Percentiles rank a stretch among this genome's conserved stretches.
phyloP scores from a whole-genome alignment of 2,329 filamentous ascomycete genomes.

The Rhynchosporium secalis region DNA sequence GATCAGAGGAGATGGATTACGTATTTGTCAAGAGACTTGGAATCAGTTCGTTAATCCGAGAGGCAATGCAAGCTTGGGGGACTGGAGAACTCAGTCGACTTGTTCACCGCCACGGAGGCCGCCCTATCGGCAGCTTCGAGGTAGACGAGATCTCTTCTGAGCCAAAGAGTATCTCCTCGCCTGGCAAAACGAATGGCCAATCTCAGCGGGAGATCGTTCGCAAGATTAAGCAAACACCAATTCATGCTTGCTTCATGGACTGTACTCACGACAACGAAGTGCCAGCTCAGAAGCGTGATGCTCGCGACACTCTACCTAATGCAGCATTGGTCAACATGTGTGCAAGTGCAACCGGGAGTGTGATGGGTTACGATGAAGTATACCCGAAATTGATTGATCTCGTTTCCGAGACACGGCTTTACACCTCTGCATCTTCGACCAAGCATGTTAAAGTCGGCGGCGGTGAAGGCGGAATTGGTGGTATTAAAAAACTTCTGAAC shows the following conservation, averaged over 20 bases:
- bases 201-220: constrained; percentile 57
- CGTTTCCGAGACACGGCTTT: constrained; percentile 82
- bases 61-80: constrained; percentile 98
- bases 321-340: constrained; percentile 96
- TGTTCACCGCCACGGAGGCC: constrained; percentile 89
- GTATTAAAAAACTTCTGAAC: constrained; percentile 89
- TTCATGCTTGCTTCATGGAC: constrained; percentile 97
- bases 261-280: constrained; percentile 99
- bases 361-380: constrained; percentile 97
- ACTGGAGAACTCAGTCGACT: constrained; percentile 89
- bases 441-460: constrained; percentile 63
- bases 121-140: constrained; percentile 95
- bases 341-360: constrained; percentile 87
- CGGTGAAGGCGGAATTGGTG: constrained; percentile 81
- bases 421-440: constrained; percentile 74
- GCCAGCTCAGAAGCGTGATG: constrained; percentile 91
- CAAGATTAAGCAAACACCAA: constrained; percentile 80
- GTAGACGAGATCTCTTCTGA: constrained; percentile 78
- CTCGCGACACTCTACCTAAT: constrained; percentile 89
- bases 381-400: constrained; percentile 93
- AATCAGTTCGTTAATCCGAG: constrained; percentile 86
- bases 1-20: constrained; percentile 94
- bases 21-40: constrained; percentile 92
- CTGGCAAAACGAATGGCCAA: constrained; percentile 37
- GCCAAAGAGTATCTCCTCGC: constrained; percentile 45